Evolutionary conservation across 352 stramenopile species (phyloP).

Genomic region (Pythium aristosporum): DNA sequence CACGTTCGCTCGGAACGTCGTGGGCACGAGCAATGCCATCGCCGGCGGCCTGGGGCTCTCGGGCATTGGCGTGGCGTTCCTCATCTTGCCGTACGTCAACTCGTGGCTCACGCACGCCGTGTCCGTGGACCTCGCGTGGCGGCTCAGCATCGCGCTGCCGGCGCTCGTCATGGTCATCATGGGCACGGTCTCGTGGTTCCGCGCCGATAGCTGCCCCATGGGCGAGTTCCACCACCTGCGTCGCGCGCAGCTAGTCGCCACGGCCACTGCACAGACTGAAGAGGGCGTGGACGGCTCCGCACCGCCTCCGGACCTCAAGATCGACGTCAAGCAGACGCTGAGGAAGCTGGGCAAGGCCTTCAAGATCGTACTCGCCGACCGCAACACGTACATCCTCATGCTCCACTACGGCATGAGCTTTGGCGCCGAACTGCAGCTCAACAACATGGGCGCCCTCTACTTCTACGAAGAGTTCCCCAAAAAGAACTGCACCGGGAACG

Average conservation of each 20-base stretch:
- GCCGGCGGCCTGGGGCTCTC: constrained; percentile 91
- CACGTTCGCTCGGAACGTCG: constrained; percentile 94
- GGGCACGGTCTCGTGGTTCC: constrained; percentile 67
- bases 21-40: constrained; percentile 92
- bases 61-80: constrained; percentile 89
- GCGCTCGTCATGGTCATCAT: constrained; percentile 83
- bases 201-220: constrained; percentile 90
- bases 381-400: constrained; percentile 92
- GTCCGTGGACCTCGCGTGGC: constrained; percentile 88
- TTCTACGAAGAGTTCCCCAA: constrained; percentile 90
- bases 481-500: constrained; percentile 35
- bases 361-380: constrained; percentile 65
- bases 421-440: constrained; percentile 94
- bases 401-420: constrained; percentile 94
- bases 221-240: constrained; percentile 91
- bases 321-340: constrained; percentile 12
- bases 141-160: constrained; percentile 89
- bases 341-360: constrained; percentile 38
- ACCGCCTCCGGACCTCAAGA: constrained; percentile 3
- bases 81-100: constrained; percentile 90
- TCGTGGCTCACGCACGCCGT: constrained; percentile 70
- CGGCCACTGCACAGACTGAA: constrained; percentile 1
- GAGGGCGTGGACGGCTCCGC: not conserved
- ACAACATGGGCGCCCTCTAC: constrained; percentile 94
- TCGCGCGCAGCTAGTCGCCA: constrained; percentile 47